Evolutionary conservation across 768 basidiomycete genomes (phyloP), one percentile per base, ranked within the genome.

Genomic region (Mycena filopes): DNA sequence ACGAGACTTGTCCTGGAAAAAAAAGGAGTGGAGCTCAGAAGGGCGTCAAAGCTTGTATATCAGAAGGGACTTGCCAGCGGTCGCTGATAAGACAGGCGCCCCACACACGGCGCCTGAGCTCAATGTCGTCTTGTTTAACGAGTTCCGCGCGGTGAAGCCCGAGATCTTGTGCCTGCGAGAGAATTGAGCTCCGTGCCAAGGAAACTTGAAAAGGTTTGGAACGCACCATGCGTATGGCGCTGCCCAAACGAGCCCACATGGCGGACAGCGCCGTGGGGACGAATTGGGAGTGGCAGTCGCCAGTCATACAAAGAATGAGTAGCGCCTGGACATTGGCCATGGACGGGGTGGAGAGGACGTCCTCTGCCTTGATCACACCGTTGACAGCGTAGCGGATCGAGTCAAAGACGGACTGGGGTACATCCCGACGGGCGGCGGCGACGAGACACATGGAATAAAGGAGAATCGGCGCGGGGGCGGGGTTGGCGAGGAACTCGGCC

Each of bases 381-480:
- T 97, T 96, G 69, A 98, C 94, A 13, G 92, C 87, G 66, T 88
- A 90, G 65, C 97, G 88, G 60, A 99, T 90, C 2, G 91, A 89
- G 70, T 97, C 93, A 70, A 99, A 98, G n/a, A 96, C 85, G 55
- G 84, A 81, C 69, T 93, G 89, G 3, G 95, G 91, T 6, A 94
- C 89, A 64, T 93, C 90, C 51, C 96, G 87, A 57, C 92, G 86
- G 31, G 95, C 89, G 18, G 94, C 93, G 21, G 96, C 94, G 43
- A 98, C 90, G 31, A 95, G 89, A 77, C 96, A 98, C 78, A 99
- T 96, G 40, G 94, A 90, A 77, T 98, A 98, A 23, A 99, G 85
- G 61, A 99, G 78, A 25, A 99, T 83, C 5, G 92, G 89, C 3
- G 95, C 87, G 0, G 91, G 92, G 16, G 87, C 88, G 23, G 87